Base-by-base conservation (phyloP, 768 basidiomycete species). In the Collybia nuda region DNA sequence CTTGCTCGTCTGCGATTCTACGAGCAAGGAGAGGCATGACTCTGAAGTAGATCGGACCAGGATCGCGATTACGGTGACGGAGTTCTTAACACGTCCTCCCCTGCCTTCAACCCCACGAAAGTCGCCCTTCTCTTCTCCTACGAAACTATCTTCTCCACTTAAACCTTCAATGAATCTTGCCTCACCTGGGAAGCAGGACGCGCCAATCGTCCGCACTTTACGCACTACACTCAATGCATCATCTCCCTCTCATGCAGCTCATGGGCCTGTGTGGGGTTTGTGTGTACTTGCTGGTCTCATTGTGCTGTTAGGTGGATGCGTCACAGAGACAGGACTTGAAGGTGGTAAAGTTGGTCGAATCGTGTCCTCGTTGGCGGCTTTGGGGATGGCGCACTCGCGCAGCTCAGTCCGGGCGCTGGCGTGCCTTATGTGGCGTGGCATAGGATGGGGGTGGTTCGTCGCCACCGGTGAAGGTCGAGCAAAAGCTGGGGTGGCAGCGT, bases 251-350 rank as follows among this genome's bases (percentile, higher is more conserved):
- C 78, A 85, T 53, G 78, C 78, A 6, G 86, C 88, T 1, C 85
- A 90, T 58, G 88, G 88, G 1, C 88, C 90, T 7, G 82, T 86
- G 1, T 92, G 90, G 90, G 84, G 79, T 4, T 70, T 89, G 47
- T 79, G 78, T 52, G 84, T 90, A 26, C 68, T 90, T 1, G 81
- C 85, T 0, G 74, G 76, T 52, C 67, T 91, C 45, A 73, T 88
- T 40, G 81, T 85, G 35, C 69, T 92, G n/a, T 72, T 88, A 2
- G 80, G 86, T 1, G 76, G 84, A 2, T 68, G 69, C 2, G 67
- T 86, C 19, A 80, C 22, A 67, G 51, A 69, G 72, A 32, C 72
- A 80, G 48, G 47, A 60, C 32, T 32, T 11, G 32, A 32, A 32
- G 26, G 71, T 70, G 42, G 62, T 81, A 18, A 72, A 73, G 28